A percentile compares a stretch with the other conserved stretches of the same genome.
Conservation (phyloP, 2,329 filamentous ascomycete genomes). For the Fusarium concolor region DNA sequence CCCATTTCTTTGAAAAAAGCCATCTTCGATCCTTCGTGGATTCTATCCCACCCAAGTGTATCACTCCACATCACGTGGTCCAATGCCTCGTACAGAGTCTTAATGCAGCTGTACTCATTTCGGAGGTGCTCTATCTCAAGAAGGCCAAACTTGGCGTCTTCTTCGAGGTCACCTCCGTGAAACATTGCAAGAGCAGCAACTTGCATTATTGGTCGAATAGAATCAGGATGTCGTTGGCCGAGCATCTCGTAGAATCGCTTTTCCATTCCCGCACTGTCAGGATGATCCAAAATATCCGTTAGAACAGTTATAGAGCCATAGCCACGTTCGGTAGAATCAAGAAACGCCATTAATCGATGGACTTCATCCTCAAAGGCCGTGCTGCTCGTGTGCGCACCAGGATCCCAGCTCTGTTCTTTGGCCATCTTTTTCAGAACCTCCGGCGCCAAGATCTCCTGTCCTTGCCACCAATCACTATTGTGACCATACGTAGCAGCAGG, state of each 20-base stretch:
- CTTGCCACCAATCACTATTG: slow-evolving; percentile 71
- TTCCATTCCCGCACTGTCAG: slow-evolving; percentile 51
- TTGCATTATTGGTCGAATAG: slow-evolving; percentile 50
- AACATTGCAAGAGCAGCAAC: slow-evolving; percentile 48
- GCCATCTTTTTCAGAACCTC: slow-evolving; percentile 52
- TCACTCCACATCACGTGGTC: slow-evolving; percentile 63
- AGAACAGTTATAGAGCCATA: slow-evolving; percentile 68
- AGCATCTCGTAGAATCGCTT: slow-evolving; percentile 60
- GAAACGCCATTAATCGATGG: slow-evolving; percentile 72
- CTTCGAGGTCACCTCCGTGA: slow-evolving; percentile 48
- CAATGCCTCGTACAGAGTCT: slow-evolving; percentile 60
- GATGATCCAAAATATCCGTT: slow-evolving; percentile 51
- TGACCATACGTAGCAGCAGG: slow-evolving; percentile 64
- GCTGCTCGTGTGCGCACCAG: slow-evolving; percentile 42
- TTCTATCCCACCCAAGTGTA: slow-evolving; percentile 52
- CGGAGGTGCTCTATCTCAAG: slow-evolving; percentile 55
- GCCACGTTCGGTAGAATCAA: slow-evolving; percentile 69
- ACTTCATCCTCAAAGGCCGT: slow-evolving; percentile 63
- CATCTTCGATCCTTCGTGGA: slow-evolving; percentile 54
- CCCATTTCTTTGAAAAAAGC: slow-evolving; percentile 59
- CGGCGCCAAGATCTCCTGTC: slow-evolving; percentile 60
- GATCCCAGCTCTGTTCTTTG: slow-evolving; percentile 48
- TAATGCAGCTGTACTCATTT: slow-evolving; percentile 54
- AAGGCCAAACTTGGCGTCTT: slow-evolving; percentile 55
- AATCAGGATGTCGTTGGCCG: slow-evolving; percentile 44